Conservation (phyloP, 2,329 filamentous ascomycete species). For the Talaromyces sp. region DNA sequence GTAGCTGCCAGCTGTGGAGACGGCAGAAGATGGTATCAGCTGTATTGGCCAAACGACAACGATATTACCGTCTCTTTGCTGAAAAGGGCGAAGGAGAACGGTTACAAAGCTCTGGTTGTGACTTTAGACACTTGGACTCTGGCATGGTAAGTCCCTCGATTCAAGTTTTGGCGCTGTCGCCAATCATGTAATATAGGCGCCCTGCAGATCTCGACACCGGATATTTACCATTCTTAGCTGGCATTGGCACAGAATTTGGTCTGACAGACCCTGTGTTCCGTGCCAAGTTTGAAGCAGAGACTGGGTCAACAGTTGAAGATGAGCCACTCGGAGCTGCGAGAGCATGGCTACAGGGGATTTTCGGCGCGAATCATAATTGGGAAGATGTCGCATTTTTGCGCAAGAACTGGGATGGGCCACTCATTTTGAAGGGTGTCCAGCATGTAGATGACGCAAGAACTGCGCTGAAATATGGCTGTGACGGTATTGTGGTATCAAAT, state of each 20-base stretch:
- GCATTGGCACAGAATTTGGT: slow-evolving; percentile 58
- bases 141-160: slow-evolving; percentile 48
- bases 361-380: slow-evolving; percentile 55
- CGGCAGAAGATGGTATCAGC: slow-evolving; percentile 16
- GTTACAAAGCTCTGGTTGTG: slow-evolving; percentile 24
- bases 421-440: slow-evolving; percentile 19
- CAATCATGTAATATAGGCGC: slow-evolving; percentile 34
- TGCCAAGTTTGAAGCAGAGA: slow-evolving; percentile 51
- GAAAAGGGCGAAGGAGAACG: slow-evolving; percentile 16
- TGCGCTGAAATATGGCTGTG: slow-evolving; percentile 22
- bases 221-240: slow-evolving; percentile 53
- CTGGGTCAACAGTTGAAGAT: slow-evolving; percentile 47
- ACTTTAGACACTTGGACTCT: slow-evolving; percentile 51
- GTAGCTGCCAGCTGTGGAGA: slow-evolving; percentile 14
- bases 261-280: slow-evolving; percentile 66
- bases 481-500: slow-evolving; percentile 38
- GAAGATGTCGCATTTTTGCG: slow-evolving; percentile 58
- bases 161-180: too few species aligned
- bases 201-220: slow-evolving; percentile 63
- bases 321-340: slow-evolving; percentile 49
- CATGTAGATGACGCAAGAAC: slow-evolving; percentile 15
- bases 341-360: slow-evolving; percentile 53
- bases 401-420: slow-evolving; percentile 56
- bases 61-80: slow-evolving; percentile 15
- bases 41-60: slow-evolving; percentile 18